Evolutionary conservation across 2,329 filamentous ascomycete species (phyloP), one percentile per base, ranked within the genome.

Genomic region (Zymoseptoria pseudotritici): DNA sequence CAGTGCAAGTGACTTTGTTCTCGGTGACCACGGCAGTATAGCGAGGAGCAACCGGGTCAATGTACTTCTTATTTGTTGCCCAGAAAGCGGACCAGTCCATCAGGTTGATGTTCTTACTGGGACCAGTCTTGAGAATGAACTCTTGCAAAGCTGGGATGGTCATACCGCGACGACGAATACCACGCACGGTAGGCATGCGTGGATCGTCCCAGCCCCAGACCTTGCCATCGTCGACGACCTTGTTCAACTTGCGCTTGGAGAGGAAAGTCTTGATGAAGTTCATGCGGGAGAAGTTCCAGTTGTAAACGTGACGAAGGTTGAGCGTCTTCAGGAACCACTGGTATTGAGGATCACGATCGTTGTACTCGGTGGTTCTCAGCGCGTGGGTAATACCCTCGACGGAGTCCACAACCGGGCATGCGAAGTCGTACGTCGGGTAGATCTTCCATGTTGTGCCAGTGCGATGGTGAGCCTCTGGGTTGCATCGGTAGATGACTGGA

Each of bases 401-500:
- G 62, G 85, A 85, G 75, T 94, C 90, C 61, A 94, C 86, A 21
- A 93, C 85, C 17, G 90, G 90, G 75, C 88, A 91, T 64, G 89
- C 89, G 72, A 93, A 90, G 74, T 94, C 90, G 79, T 94, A 94
- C 65, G 88, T 93, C 36, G 89, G 89, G 76, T 93, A 93, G 72
- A 91, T 87, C 78, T 92, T 93, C 88, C 89, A 93, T 63, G 81
- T 85, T 60, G 79, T 83, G 31, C 89, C 89, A 1, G 90, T 94
- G 67, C 90, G 86, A 78, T 94, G 90, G 74, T 94, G 89, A 10
- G 79, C 74, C 54, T 81, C 72, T 5, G 83, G 80, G 71, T 96
- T 96, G 83, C 91, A 97, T 66, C 94, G 87, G 82, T 97, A 97
- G 75, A 99, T 95, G 75, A 97, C 92, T 11, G 94, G 94, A 75